Percentiles rank a stretch among this genome's conserved stretches.
Conservation (phyloP, 768 basidiomycete species). For the Cystoderma amianthinum region DNA sequence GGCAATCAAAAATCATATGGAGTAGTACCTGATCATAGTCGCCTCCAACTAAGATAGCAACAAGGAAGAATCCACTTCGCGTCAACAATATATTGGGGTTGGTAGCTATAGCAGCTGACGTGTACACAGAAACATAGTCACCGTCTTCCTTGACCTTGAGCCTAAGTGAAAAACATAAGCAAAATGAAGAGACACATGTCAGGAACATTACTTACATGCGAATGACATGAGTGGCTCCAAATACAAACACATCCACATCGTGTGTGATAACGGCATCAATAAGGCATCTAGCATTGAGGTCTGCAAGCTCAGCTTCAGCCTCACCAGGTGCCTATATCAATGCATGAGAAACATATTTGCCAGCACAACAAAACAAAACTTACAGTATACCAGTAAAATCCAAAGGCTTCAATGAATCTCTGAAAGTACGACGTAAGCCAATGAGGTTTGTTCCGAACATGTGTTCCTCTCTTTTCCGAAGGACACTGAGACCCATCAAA, state of each 20-base stretch:
- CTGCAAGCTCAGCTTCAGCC: slow-evolving; percentile 47
- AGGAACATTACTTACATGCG: slow-evolving; percentile 22
- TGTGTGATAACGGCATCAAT: slow-evolving; percentile 45
- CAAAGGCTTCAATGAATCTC: slow-evolving; percentile 33
- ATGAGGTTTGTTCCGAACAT: slow-evolving; percentile 17
- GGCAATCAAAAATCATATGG: not conserved
- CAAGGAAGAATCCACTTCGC: slow-evolving; percentile 3
- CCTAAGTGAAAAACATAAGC: not conserved
- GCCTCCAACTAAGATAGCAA: slow-evolving; percentile 9
- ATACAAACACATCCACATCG: slow-evolving; percentile 42
- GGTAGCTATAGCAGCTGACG: not conserved
- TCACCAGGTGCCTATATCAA: slow-evolving; percentile 39
- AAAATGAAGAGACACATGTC: not conserved
- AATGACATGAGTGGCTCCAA: slow-evolving; percentile 33
- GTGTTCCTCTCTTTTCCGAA: slow-evolving; percentile 26
- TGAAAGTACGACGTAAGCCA: slow-evolving; percentile 15
- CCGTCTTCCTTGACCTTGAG: slow-evolving; percentile 1
- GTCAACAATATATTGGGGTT: not conserved
- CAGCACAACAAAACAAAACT: not conserved
- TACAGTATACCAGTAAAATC: slow-evolving; percentile 25
- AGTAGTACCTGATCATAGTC: slow-evolving; percentile 6
- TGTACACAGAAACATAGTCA: slow-evolving; percentile 4
- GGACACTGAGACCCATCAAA: slow-evolving; percentile 42
- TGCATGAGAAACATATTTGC: not conserved
- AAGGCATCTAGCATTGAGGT: slow-evolving; percentile 29